Base-by-base conservation (phyloP, 257 asterid species). In the Solanum pennellii region DNA sequence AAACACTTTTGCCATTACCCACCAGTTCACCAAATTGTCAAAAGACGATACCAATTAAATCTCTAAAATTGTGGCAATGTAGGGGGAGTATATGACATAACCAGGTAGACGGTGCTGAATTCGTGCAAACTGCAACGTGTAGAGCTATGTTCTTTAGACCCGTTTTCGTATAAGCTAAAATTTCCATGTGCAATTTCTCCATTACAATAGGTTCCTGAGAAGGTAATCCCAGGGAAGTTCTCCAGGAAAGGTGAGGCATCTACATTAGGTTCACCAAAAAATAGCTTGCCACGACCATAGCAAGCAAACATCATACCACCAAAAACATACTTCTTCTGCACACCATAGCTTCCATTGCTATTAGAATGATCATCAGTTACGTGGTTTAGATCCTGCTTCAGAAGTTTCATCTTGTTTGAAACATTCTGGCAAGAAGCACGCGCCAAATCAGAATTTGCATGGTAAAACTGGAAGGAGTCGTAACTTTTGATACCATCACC, bases 271-370 rank as follows among this genome's bases (percentile, higher is more conserved):
- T 83, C 86, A 83, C 94, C 95, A 18, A 93, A 94, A 62, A 93
- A 95, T 0, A 94, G 82, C 86, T 90, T 93, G 8, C 93, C 95
- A 4, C 98, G 95, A 15, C 98, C 95, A 90, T 94, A 92, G 65
- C 98, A 93, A 88, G 97, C 66, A 68, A 96, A 95, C 52, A 94
- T 71, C n/a, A 96, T 75, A 82, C 98, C 95, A 41, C 99, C 98
- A 79, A 95, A 94, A 59, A 95, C 94, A 69, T 88, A 76, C 86
- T 89, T 79, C 85, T 91, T 94, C 35, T 87, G 82, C 37, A 74
- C 12, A 80, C 62, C 68, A 42, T 74, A 35, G 44, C 20, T 33
- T 29, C 20, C 87, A 42, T 31, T 45, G 37, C 45, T 42, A 80
- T 6, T 83, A 35, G 77, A 25, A 20, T 68, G 89, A 27, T 77